These are phyloP conservation scores for Blastobotrys robertii DNA, from an alignment of 805 yeast species.

Conservation along the genomic window DNA sequence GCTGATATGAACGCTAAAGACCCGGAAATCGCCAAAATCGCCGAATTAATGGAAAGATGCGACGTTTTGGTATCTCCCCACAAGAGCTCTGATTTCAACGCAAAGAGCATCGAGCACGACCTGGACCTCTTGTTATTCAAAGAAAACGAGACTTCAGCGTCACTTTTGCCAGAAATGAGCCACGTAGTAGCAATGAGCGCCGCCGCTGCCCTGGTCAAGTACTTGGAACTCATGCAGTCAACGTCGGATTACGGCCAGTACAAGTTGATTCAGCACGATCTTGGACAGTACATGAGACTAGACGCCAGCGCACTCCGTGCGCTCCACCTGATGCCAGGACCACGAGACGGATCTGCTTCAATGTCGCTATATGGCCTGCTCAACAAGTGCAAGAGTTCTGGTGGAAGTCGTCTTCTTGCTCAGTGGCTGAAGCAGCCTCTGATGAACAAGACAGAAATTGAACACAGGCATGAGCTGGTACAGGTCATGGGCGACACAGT, in stretches of 20 bases:
- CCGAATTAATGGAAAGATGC: constrained; percentile 67
- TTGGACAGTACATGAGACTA: constrained; percentile 76
- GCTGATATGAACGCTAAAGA: constrained; percentile 32
- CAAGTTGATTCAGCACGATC: constrained; percentile 53
- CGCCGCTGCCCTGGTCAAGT: constrained; percentile 57
- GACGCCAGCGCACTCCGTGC: constrained; percentile 89
- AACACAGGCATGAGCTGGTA: constrained; percentile 66
- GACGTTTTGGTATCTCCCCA: constrained; percentile 59
- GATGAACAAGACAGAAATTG: constrained; percentile 50
- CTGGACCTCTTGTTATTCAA: constrained; percentile 53
- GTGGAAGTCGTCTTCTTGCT: constrained; percentile 80
- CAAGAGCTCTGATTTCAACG: constrained; percentile 47
- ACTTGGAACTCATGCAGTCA: constrained; percentile 54
- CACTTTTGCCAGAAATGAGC: constrained; percentile 26
- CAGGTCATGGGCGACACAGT: constrained; percentile 57
- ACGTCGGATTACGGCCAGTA: constrained; percentile 44
- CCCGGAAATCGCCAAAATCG: constrained; percentile 53
- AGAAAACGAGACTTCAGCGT: constrained; percentile 29
- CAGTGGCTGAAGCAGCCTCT: constrained; percentile 97
- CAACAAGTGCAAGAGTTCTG: constrained; percentile 78
- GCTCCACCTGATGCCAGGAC: constrained; percentile 68
- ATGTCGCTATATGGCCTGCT: constrained; percentile 71
- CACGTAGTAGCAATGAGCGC: constrained; percentile 49
- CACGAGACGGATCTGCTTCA: constrained; percentile 38
- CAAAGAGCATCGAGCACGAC: constrained; percentile 69